These are phyloP conservation scores for Mycena epipterygia DNA, from an alignment of 768 basidiomycete genomes.

Conservation along the genomic window DNA sequence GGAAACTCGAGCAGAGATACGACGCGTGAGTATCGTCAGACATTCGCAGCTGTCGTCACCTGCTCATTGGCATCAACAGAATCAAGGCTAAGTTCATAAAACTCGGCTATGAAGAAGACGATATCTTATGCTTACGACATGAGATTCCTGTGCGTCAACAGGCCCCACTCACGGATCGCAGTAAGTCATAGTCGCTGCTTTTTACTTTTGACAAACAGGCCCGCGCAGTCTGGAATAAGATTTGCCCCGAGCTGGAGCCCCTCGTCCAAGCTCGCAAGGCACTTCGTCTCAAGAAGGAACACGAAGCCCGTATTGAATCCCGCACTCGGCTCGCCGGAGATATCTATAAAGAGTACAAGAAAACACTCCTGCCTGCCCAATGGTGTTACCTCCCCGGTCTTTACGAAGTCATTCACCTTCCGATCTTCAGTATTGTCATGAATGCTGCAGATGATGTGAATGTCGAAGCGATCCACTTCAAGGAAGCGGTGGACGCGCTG, in stretches of 20 bases:
- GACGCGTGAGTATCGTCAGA: slow-evolving; percentile 19
- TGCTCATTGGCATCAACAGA: slow-evolving; percentile 22
- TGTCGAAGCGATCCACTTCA: slow-evolving; percentile 18
- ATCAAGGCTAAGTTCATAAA: slow-evolving; percentile 34
- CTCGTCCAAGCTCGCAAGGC: slow-evolving; percentile 14
- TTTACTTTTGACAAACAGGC: not conserved
- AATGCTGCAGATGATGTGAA: slow-evolving; percentile 16
- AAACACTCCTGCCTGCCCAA: slow-evolving; percentile 38
- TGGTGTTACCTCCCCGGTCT: slow-evolving; percentile 42
- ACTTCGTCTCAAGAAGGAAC: slow-evolving; percentile 25
- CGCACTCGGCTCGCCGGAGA: slow-evolving; percentile 23
- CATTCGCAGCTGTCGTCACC: not conserved
- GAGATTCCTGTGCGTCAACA: slow-evolving; percentile 1
- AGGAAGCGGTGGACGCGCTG: slow-evolving; percentile 7
- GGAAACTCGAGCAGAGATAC: slow-evolving; percentile 5
- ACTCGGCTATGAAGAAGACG: slow-evolving; percentile 37
- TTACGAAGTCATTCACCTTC: slow-evolving; percentile 28
- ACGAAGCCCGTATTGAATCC: not conserved
- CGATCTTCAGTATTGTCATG: slow-evolving; percentile 19
- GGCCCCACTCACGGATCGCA: slow-evolving; percentile 42
- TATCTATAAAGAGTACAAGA: slow-evolving; percentile 38
- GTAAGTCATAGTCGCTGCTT: slow-evolving; percentile 31
- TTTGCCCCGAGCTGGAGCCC: slow-evolving; percentile 39
- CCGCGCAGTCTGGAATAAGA: slow-evolving; percentile 40
- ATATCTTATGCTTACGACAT: slow-evolving; percentile 17